A percentile compares a stretch with the other conserved stretches of the same genome.
phyloP scores from a whole-genome alignment of 352 stramenopile genomes.

The Phytophthora fragariae region DNA sequence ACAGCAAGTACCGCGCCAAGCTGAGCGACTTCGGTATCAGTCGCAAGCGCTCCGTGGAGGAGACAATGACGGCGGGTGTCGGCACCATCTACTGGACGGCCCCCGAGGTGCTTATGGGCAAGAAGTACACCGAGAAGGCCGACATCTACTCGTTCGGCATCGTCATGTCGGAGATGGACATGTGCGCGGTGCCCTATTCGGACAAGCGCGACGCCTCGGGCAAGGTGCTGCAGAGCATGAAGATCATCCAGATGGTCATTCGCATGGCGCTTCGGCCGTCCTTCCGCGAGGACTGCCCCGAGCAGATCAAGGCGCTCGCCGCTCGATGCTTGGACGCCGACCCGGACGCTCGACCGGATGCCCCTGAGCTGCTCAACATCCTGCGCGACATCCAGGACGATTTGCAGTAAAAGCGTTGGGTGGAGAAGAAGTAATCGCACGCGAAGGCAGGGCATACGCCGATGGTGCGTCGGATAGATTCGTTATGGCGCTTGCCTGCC shows the following conservation, averaged over 20 bases:
- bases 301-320: constrained; percentile 60
- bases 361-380: constrained; percentile 42
- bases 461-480: constrained; percentile 19
- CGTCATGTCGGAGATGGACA: constrained; percentile 87
- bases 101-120: constrained; percentile 78
- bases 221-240: constrained; percentile 82
- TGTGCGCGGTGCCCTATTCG: constrained; percentile 77
- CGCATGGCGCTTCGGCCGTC: constrained; percentile 64
- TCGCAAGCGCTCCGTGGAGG: constrained; percentile 70
- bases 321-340: constrained; percentile 75
- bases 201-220: constrained; percentile 73
- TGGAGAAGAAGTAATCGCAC: constrained; percentile 11
- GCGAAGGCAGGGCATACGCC: constrained; percentile 19
- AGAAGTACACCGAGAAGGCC: constrained; percentile 83
- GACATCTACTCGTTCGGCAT: constrained; percentile 89
- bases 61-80: constrained; percentile 84
- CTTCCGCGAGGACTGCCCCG: constrained; percentile 58
- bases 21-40: constrained; percentile 82
- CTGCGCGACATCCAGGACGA: constrained; percentile 44
- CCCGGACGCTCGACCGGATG: constrained; percentile 68
- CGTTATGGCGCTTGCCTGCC: constrained; percentile 21
- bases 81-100: constrained; percentile 88
- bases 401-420: constrained; percentile 38
- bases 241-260: constrained; percentile 86
- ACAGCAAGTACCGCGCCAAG: constrained; percentile 59